Base-by-base conservation (phyloP, 2,329 filamentous ascomycete genomes). In the Thelonectria olida region DNA sequence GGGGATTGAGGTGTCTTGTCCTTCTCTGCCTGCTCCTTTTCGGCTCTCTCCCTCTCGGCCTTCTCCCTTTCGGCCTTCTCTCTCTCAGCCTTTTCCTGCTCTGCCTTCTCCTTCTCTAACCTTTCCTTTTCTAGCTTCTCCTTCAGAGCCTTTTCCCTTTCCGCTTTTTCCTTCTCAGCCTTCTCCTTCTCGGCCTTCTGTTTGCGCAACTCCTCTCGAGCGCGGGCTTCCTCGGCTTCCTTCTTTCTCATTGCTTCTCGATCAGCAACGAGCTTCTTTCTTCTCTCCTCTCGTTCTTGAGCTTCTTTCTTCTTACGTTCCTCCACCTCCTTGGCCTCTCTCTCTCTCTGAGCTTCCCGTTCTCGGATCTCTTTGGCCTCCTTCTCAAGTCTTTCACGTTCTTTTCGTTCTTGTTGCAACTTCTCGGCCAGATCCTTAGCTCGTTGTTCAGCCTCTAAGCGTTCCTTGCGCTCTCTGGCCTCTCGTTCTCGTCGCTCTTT, bases 361-460 rank as follows among this genome's bases (percentile, higher is more conserved):
- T 75, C 71, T 34, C 71, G 73, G 10, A 68, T 66, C 57, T 79
- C 78, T 54, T 69, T 74, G 22, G 72, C 70, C 73, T 79, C 82
- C 68, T 82, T 83, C 60, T 82, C 80, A 9, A 78, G 70, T 57
- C 80, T 80, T 59, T 80, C 77, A 65, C 78, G 76, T 49, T 81
- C 79, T 36, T 72, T 77, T 31, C 68, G 75, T 51, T 78, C 78
- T 23, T 75, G 66, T 49, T 79, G 78, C 20, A 77, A 71, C 54
- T 78, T 78, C 77, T 80, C 49, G 70, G 70, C 66, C 12, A 74
- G 50, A 10, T 76, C 74, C 49, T 72, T 73, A 52, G 73, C 62
- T 45, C 70, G 60, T 49, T 67, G 63, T 59, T 71, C 70, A 45
- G 66, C 71, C 19, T 76, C 70, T n/a, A 72, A 54, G 7, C 67